Evolutionary conservation across 805 yeast species (phyloP).

Genomic region (Myxozyma monticola): DNA sequence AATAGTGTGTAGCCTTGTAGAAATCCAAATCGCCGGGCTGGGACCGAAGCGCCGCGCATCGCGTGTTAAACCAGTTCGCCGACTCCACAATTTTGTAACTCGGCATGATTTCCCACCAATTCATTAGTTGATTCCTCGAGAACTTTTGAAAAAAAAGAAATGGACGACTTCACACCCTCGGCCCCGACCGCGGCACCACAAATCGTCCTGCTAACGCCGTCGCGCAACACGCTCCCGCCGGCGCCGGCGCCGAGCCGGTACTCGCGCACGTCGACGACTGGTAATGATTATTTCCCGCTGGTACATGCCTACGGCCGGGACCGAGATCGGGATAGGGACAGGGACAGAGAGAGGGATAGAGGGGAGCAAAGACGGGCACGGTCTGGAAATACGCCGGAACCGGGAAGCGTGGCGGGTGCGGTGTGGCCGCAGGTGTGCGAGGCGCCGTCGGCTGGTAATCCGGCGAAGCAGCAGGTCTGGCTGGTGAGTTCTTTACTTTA

Average conservation of each 20-base stretch:
- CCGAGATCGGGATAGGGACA: background rate
- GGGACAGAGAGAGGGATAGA: background rate
- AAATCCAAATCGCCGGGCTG: too few relatives aligned
- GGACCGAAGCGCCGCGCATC: too few relatives aligned
- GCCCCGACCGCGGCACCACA: constrained; percentile 6
- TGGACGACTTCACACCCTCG: background rate
- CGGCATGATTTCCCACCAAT: background rate
- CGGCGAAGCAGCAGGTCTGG: constrained; percentile 28
- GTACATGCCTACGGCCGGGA: constrained; percentile 9
- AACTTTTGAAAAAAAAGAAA: background rate
- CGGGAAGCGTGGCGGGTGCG: constrained; percentile 15
- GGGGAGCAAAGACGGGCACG: background rate
- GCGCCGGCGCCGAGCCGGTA: too few relatives aligned
- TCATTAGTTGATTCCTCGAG: too few relatives aligned
- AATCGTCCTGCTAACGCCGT: constrained; percentile 12
- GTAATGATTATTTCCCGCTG: constrained; percentile 8
- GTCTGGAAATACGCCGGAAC: constrained; percentile 7
- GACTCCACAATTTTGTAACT: too few relatives aligned
- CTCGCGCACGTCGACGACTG: background rate
- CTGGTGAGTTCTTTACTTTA: constrained; percentile 8
- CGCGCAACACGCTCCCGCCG: background rate
- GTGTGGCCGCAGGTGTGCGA: constrained; percentile 22
- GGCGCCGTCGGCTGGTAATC: constrained; percentile 5
- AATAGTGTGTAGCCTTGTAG: too few relatives aligned
- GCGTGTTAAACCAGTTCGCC: too few relatives aligned